These are phyloP conservation scores for Gyrodon lividus DNA, from an alignment of 768 basidiomycete genomes.

Conservation along the genomic window DNA sequence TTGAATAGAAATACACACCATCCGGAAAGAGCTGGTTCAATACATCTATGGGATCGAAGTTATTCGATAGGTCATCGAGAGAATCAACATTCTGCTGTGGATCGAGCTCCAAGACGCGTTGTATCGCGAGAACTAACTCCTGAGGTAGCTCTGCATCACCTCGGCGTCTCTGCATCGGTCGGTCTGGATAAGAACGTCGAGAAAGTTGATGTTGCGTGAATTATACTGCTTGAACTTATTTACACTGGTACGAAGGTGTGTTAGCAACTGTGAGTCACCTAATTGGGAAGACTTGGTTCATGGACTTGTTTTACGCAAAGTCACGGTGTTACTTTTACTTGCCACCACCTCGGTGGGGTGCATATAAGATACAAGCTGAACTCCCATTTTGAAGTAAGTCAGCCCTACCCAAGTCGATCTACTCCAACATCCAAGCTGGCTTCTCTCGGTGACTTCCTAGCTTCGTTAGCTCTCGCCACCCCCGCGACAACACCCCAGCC, in stretches of 20 bases:
- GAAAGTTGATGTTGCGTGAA: background rate
- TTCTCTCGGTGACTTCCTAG: constrained; percentile 22
- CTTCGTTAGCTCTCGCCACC: constrained; percentile 14
- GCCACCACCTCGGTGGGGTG: background rate
- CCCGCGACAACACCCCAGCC: background rate
- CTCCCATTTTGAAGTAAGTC: background rate
- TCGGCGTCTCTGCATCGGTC: constrained; percentile 21
- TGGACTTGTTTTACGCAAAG: background rate
- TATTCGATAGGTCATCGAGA: constrained; percentile 54
- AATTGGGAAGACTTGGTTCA: constrained; percentile 12
- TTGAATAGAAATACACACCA: constrained; percentile 46
- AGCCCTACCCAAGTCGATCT: background rate
- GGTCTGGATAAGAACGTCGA: background rate
- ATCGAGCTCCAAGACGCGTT: constrained; percentile 63
- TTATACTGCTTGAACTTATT: too few relatives aligned
- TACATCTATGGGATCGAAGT: constrained; percentile 55
- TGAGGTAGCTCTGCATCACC: constrained; percentile 53
- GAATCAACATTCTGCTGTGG: constrained; percentile 46
- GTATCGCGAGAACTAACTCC: constrained; percentile 68
- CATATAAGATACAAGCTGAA: background rate
- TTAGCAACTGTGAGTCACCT: too few relatives aligned
- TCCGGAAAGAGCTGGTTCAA: constrained; percentile 71
- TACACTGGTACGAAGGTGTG: too few relatives aligned
- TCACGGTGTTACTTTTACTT: too few relatives aligned
- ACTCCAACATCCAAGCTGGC: constrained; percentile 12